Base-by-base conservation (phyloP, 176 grass and related monocot genomes). In the Echinochloa phyllopogon region DNA sequence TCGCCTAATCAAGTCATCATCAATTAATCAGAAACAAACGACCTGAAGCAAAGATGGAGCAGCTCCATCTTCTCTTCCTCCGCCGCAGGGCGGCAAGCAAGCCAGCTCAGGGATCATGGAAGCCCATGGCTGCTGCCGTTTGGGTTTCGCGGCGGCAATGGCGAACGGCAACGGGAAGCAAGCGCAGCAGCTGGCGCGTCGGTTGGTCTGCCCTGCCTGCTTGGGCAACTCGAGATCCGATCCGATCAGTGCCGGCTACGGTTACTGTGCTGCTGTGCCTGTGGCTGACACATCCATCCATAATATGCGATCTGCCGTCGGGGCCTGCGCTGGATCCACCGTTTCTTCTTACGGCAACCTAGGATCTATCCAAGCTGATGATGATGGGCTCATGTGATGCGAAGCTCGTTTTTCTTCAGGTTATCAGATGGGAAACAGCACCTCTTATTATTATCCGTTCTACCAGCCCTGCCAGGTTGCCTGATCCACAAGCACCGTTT, bases 241-340 rank as follows among this genome's bases (percentile, higher is more conserved):
- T 84, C 81, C 60, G 39, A 65, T 57, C 53, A 24, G 23, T 60
- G 21, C 6, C 53, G 3, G 1, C 16, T 33, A 33, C 29, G 29
- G 29, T 33, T 33, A 9, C 41, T 43, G 41, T 43, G 6, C 53
- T 25, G 21, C 39, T 21, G 43, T 21, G 11, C 11, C 14, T 77
- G 20, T 25, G 39, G 42, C 79, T 47, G 40, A 63, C 67, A 61
- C 69, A 71, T 42, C 76, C 21, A 41, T n/a, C n/a, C n/a, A n/a
- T n/a, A n/a, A n/a, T 49, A 49, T 27, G 75, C n/a, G 75, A 27
- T 88, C 62, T 49, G 45, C 79, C 57, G 72, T 87, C 58, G 86
- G 86, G 79, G 72, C 29, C 29, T 41, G 62, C 49, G 77, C 45
- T 74, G 71, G 29, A 64, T 60, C 29, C 66, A 79, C 37, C 76